Evolutionary conservation across 257 asterid species (phyloP).

Genomic region (Scutellaria minor): DNA sequence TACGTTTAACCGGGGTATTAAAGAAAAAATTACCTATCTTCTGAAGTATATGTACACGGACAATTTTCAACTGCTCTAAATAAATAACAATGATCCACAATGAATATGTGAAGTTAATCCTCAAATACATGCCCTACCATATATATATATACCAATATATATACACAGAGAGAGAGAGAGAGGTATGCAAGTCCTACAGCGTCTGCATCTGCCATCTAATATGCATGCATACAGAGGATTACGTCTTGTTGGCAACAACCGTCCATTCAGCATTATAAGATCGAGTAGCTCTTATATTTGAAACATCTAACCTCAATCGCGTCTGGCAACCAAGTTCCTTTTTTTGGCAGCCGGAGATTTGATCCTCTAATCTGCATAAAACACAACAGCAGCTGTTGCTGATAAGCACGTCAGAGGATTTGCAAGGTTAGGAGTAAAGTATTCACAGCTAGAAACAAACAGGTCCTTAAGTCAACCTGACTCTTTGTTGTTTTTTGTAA

Average conservation of each 20-base stretch:
- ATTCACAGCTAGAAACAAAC: conserved; percentile 28
- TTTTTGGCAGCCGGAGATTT: not conserved
- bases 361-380: no score
- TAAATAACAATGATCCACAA: not conserved
- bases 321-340: conserved; percentile 22
- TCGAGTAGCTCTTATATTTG: conserved; percentile 14
- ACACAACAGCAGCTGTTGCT: no score
- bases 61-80: conserved; percentile 24
- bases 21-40: conserved; percentile 7
- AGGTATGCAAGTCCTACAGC: conserved; percentile 17
- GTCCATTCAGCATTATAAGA: conserved; percentile 12
- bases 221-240: conserved; percentile 29
- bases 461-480: conserved; percentile 44
- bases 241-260: conserved; percentile 5
- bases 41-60: conserved; percentile 16
- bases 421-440: conserved; percentile 22
- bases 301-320: conserved; percentile 27
- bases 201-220: conserved; percentile 22
- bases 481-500: conserved; percentile 63
- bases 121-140: conserved; percentile 12
- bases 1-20: not conserved
- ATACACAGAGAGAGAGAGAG: conserved; percentile 2
- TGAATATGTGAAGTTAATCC: conserved; percentile 19
- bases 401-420: conserved; percentile 8
- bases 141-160: conserved; percentile 8